These are phyloP conservation scores for Chrysosporium keratinophilum DNA, from an alignment of 2,329 filamentous ascomycete species.

Conservation along the genomic window DNA sequence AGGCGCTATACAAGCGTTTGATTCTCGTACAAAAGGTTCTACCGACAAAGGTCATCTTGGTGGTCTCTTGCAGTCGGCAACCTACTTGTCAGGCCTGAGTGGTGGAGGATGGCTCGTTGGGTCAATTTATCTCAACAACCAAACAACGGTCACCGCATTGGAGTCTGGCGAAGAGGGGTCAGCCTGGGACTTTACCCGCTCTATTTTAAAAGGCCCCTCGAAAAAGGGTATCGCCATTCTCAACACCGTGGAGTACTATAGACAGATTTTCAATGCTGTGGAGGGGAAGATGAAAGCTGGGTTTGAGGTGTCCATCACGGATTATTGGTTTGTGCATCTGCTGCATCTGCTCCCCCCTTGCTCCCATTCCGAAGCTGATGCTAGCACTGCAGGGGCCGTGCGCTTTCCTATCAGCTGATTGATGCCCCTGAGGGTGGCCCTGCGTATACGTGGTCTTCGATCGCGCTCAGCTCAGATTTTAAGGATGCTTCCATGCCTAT, in stretches of 20 bases:
- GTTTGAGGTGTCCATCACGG: slow-evolving; percentile 64
- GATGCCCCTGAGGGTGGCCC: slow-evolving; percentile 65
- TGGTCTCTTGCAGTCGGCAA: slow-evolving; percentile 68
- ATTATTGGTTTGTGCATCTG: slow-evolving; percentile 54
- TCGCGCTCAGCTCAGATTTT: slow-evolving; percentile 55
- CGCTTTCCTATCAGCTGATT: slow-evolving; percentile 75
- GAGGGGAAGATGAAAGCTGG: slow-evolving; percentile 52
- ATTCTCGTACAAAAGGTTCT: slow-evolving; percentile 56
- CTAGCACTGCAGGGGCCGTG: slow-evolving; percentile 47
- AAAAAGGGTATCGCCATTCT: slow-evolving; percentile 44
- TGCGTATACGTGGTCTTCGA: slow-evolving; percentile 72
- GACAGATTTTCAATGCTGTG: slow-evolving; percentile 49
- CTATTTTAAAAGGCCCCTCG: slow-evolving; percentile 51
- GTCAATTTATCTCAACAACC: slow-evolving; percentile 70
- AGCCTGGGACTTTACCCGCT: slow-evolving; percentile 55
- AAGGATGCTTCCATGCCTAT: slow-evolving; percentile 54
- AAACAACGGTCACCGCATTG: slow-evolving; percentile 55
- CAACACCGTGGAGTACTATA: slow-evolving; percentile 52
- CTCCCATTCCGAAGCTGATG: slow-evolving; percentile 3
- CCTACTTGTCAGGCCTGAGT: slow-evolving; percentile 70
- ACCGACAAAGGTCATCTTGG: slow-evolving; percentile 59
- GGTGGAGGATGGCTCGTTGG: slow-evolving; percentile 78
- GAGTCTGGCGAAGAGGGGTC: slow-evolving; percentile 36
- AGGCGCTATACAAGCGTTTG: slow-evolving; percentile 68
- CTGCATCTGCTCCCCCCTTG: background rate